These are phyloP conservation scores for Botrytis squamosa DNA, from an alignment of 2,329 filamentous ascomycete species.

Conservation along the genomic window DNA sequence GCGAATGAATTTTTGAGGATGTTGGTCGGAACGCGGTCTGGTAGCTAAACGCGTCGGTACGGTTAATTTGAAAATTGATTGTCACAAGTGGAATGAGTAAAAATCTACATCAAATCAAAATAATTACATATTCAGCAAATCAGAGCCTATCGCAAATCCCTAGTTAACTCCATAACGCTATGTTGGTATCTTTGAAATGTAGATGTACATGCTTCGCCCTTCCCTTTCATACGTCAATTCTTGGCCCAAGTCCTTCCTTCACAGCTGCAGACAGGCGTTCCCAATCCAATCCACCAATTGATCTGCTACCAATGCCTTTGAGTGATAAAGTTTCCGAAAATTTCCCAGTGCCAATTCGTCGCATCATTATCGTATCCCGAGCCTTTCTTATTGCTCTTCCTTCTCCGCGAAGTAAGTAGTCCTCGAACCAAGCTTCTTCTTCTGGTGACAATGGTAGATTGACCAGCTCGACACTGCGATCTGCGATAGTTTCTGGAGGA, in stretches of 20 bases:
- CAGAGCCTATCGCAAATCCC: constrained; percentile 5
- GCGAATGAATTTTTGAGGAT: not conserved
- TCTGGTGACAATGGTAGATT: constrained; percentile 67
- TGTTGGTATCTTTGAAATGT: constrained; percentile 22
- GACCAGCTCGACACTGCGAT: constrained; percentile 66
- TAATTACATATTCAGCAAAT: not conserved
- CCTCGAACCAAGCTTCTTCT: constrained; percentile 74
- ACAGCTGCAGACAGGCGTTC: constrained; percentile 33
- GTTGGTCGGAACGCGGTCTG: constrained; percentile 8
- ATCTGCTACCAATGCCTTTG: constrained; percentile 38
- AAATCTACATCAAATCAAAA: not conserved
- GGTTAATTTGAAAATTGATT: constrained; percentile 2
- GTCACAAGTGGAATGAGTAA: not conserved
- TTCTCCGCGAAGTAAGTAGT: constrained; percentile 62
- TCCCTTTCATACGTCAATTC: constrained; percentile 22
- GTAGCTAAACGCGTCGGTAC: constrained; percentile 2
- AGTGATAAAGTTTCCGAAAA: constrained; percentile 50
- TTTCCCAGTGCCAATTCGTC: constrained; percentile 66
- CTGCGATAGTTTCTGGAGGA: constrained; percentile 45
- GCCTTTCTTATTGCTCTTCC: constrained; percentile 64
- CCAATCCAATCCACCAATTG: constrained; percentile 38
- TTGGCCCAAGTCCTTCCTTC: constrained; percentile 37
- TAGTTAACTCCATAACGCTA: constrained; percentile 21
- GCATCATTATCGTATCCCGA: constrained; percentile 72
- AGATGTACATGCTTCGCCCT: constrained; percentile 1